Conservation (phyloP, 768 basidiomycete genomes). For the Phlebiopsis flavidoalba region DNA sequence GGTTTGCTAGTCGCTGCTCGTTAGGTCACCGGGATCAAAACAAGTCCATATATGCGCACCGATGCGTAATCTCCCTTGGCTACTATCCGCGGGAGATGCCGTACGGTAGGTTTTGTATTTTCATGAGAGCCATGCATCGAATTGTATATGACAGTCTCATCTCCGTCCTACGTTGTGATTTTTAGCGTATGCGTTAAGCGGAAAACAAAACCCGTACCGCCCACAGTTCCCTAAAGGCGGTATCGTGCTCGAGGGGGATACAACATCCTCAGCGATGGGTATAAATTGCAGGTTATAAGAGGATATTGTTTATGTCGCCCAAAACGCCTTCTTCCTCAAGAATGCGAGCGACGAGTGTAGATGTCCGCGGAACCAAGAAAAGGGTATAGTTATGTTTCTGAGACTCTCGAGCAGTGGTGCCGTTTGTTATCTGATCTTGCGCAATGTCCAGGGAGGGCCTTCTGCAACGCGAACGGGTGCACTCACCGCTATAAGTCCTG, state of each 20-base stretch:
- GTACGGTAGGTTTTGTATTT: conserved; percentile 74
- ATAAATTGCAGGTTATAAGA: conserved; percentile 93
- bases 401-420: conserved; percentile 55
- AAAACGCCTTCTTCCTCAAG: conserved; percentile 97
- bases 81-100: conserved; percentile 84
- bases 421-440: conserved; percentile 88
- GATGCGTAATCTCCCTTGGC: conserved; percentile 90
- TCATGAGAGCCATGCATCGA: conserved; percentile 81
- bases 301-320: conserved; percentile 84
- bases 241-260: conserved; percentile 86
- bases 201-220: conserved; percentile 52
- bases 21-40: not conserved
- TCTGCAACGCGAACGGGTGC: not conserved
- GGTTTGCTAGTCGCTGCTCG: conserved; percentile 64
- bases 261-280: conserved; percentile 86
- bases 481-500: conserved; percentile 89
- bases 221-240: conserved; percentile 85
- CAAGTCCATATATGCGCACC: conserved; percentile 33
- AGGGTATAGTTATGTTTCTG: conserved; percentile 82
- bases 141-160: conserved; percentile 86
- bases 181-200: not conserved
- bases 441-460: conserved; percentile 23
- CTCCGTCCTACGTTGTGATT: conserved; percentile 69
- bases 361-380: conserved; percentile 82
- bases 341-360: conserved; percentile 79